phyloP scores from a whole-genome alignment of 768 basidiomycete species.

The Mycena vulgaris region DNA sequence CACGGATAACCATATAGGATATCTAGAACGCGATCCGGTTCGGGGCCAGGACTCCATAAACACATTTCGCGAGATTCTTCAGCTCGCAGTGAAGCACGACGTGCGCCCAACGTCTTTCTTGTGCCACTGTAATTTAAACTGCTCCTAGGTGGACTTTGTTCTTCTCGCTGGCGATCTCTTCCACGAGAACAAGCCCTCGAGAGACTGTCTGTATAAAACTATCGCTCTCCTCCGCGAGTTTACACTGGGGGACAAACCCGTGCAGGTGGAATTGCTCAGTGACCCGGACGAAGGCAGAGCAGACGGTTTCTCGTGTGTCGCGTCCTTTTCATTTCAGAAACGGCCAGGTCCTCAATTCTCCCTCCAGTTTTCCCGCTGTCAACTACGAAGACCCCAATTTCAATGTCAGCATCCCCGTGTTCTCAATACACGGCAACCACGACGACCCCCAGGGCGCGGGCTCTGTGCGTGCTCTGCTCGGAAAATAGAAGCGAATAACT shows the following conservation, averaged over 20 bases:
- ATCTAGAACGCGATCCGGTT: conserved; percentile 93
- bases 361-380: conserved; percentile 89
- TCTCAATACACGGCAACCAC: conserved; percentile 99
- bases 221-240: conserved; percentile 93
- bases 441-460: conserved; percentile 99
- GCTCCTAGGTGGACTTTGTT: conserved; percentile 90
- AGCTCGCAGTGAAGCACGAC: conserved; percentile 90
- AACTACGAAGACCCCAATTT: conserved; percentile 98
- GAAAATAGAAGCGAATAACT: neutral
- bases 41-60: conserved; percentile 96
- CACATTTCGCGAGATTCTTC: conserved; percentile 94
- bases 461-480: conserved; percentile 66
- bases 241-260: conserved; percentile 88
- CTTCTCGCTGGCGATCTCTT: conserved; percentile 97
- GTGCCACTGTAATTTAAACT: conserved; percentile 24
- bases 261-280: conserved; percentile 93
- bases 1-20: conserved; percentile 97
- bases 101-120: conserved; percentile 61
- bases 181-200: conserved; percentile 96
- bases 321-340: neutral
- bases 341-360: neutral
- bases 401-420: conserved; percentile 96
- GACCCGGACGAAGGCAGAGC: conserved; percentile 94
- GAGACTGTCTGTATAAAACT: conserved; percentile 91
- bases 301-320: conserved; percentile 83